Evolutionary conservation across 1,284 basidiomycete species (phyloP).

Genomic region (Exobasidium rhododendri): DNA sequence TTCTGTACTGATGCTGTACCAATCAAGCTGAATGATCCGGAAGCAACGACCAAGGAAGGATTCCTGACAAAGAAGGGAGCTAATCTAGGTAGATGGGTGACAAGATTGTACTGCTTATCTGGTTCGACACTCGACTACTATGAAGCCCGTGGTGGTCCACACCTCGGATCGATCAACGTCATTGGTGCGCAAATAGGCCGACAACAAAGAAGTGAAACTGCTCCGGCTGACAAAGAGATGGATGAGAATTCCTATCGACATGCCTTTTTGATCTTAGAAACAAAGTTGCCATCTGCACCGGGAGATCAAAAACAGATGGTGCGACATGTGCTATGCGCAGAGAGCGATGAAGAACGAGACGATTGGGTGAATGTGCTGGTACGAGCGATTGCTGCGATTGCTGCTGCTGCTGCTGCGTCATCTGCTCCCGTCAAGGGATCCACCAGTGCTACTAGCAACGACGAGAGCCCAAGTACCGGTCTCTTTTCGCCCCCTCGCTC

Average conservation of each 20-base stretch:
- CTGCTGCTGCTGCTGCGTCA: too few relatives aligned
- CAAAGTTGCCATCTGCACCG: slow-evolving; percentile 59
- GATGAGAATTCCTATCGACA: slow-evolving; percentile 90
- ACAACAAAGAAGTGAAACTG: slow-evolving; percentile 59
- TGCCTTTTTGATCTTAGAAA: slow-evolving; percentile 92
- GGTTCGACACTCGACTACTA: slow-evolving; percentile 85
- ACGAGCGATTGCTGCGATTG: slow-evolving; percentile 35
- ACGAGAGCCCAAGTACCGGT: slow-evolving; percentile 7
- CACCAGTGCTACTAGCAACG: not conserved
- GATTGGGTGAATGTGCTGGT: slow-evolving; percentile 88
- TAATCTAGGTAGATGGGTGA: slow-evolving; percentile 77
- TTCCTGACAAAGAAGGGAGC: slow-evolving; percentile 95
- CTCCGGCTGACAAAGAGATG: slow-evolving; percentile 52
- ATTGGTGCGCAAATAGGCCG: slow-evolving; percentile 81
- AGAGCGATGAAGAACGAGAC: slow-evolving; percentile 88
- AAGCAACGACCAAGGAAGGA: slow-evolving; percentile 78
- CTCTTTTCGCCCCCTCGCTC: not conserved
- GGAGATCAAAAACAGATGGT: slow-evolving; percentile 59
- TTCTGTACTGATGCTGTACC: slow-evolving; percentile 82
- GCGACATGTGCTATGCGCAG: slow-evolving; percentile 89
- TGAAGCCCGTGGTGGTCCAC: slow-evolving; percentile 76
- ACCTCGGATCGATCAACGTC: slow-evolving; percentile 81
- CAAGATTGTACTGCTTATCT: slow-evolving; percentile 81
- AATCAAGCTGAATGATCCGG: slow-evolving; percentile 55
- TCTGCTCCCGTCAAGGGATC: too few relatives aligned